Evolutionary conservation across 2,329 filamentous ascomycete genomes (phyloP).

Genomic region (Neonectria magnoliae): DNA sequence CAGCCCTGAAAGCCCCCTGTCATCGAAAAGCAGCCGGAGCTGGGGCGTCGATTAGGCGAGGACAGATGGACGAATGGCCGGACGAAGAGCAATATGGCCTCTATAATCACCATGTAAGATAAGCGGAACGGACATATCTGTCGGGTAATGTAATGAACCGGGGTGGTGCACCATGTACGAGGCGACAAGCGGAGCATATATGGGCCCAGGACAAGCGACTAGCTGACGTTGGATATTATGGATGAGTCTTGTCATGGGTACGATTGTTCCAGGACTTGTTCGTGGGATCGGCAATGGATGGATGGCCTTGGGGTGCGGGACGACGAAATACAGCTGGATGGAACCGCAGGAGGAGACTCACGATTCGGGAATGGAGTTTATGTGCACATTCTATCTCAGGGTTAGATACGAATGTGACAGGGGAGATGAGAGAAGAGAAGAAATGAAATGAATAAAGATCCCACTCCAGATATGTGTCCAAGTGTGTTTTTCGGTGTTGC

Average conservation of each 20-base stretch:
- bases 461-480: not conserved
- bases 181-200: slow-evolving; percentile 14
- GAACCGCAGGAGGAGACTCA: not conserved
- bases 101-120: slow-evolving; percentile 13
- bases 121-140: not conserved
- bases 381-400: not conserved
- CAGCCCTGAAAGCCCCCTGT: slow-evolving; percentile 22
- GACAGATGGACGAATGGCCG: not conserved
- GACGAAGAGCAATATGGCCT: not conserved
- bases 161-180: slow-evolving; percentile 12
- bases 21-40: slow-evolving; percentile 40
- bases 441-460: not conserved
- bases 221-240: slow-evolving; percentile 30
- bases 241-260: slow-evolving; percentile 25
- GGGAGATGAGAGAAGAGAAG: not conserved
- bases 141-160: slow-evolving; percentile 10
- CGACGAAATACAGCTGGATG: not conserved
- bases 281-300: not conserved
- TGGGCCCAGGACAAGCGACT: slow-evolving; percentile 22
- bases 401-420: not conserved
- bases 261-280: not conserved
- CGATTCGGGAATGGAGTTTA: not conserved
- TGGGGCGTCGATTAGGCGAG: slow-evolving; percentile 39
- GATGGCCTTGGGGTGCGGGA: not conserved
- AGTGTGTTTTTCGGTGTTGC: not conserved